A percentile compares a stretch with the other conserved stretches of the same genome.
These are phyloP conservation scores for Xanthoparmelia taractica DNA, from an alignment of 495 filamentous ascomycete genomes.

Conservation along the genomic window DNA sequence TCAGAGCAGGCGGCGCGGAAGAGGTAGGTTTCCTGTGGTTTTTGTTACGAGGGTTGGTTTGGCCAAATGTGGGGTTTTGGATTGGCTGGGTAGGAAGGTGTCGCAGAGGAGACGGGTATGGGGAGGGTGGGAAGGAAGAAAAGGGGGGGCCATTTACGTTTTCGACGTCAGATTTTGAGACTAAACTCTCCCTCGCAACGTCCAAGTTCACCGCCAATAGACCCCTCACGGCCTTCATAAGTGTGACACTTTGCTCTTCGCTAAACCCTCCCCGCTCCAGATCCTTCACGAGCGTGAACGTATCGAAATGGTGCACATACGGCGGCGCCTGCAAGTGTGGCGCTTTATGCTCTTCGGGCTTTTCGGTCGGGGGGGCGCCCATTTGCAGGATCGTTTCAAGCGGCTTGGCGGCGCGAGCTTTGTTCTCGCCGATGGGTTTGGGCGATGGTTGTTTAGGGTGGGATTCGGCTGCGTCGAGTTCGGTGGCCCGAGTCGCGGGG, in stretches of 20 bases:
- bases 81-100: neutral
- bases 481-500: conserved; percentile 19
- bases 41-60: neutral
- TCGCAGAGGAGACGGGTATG: neutral
- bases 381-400: conserved; percentile 61
- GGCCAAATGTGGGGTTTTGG: neutral
- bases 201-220: conserved; percentile 72
- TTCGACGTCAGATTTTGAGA: conserved; percentile 71
- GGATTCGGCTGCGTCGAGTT: conserved; percentile 28
- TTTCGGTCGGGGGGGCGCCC: conserved; percentile 32
- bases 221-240: conserved; percentile 21
- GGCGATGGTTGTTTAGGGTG: conserved; percentile 30
- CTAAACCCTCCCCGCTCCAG: conserved; percentile 63
- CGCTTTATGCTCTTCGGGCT: conserved; percentile 41
- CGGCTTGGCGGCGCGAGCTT: conserved; percentile 36
- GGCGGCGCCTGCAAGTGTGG: conserved; percentile 64
- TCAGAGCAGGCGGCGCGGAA: conserved; percentile 93
- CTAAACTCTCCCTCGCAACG: conserved; percentile 64
- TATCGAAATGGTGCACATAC: conserved; percentile 96
- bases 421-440: conserved; percentile 18
- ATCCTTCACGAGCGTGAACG: conserved; percentile 73
- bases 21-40: conserved; percentile 70
- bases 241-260: conserved; percentile 36
- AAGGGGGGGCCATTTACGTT: conserved; percentile 42
- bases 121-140: neutral